Evolutionary conservation across 257 asterid genomes (phyloP).

Genomic region (Solanum piurae): DNA sequence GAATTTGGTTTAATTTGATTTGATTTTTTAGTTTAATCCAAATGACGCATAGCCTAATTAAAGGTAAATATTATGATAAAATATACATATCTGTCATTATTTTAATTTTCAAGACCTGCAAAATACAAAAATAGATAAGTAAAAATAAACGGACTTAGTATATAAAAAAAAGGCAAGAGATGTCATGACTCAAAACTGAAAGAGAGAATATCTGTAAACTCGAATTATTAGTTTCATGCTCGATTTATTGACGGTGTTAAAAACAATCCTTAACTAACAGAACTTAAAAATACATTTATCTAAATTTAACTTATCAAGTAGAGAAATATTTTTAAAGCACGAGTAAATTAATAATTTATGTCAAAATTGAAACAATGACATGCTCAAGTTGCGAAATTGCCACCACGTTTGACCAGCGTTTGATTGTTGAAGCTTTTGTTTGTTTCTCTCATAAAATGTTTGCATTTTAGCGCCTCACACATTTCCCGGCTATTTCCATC

Average conservation of each 20-base stretch:
- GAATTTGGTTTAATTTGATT: neutral
- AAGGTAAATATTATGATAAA: no score
- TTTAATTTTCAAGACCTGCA: neutral
- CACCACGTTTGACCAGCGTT: neutral
- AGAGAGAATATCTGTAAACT: no score
- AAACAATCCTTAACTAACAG: no score
- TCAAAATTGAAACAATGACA: neutral
- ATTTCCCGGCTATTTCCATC: neutral
- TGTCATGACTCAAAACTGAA: no score
- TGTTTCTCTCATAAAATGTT: neutral
- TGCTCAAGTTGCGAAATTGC: neutral
- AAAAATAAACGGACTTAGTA: no score
- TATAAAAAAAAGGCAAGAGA: no score
- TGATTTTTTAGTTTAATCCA: neutral
- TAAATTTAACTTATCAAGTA: neutral
- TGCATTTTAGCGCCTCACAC: neutral
- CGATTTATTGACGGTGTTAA: rapidly evolving
- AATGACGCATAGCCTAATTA: no score
- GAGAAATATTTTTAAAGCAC: no score
- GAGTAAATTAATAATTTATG: no score
- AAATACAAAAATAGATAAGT: neutral
- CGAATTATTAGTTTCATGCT: no score
- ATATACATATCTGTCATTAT: neutral
- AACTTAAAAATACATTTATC: no score
- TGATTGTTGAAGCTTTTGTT: neutral